Conservation (phyloP, 352 stramenopile species). For the Phytophthora sp. region DNA sequence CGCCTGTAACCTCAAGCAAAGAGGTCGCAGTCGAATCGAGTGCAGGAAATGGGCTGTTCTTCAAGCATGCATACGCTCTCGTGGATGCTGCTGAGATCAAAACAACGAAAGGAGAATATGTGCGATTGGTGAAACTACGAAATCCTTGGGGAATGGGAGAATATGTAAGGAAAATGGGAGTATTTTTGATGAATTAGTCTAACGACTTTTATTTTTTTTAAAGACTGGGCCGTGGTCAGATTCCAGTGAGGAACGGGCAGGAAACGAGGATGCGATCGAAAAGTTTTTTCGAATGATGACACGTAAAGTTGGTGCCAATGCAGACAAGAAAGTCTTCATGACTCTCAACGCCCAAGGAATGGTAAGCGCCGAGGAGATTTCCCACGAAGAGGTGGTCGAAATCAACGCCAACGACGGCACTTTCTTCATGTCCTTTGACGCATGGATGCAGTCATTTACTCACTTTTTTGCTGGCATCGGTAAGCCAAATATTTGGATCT, state of each 20-base stretch:
- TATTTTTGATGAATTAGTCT: background rate
- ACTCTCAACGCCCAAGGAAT: constrained; percentile 56
- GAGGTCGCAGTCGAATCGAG: constrained; percentile 70
- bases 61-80: constrained; percentile 89
- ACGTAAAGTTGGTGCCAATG: constrained; percentile 67
- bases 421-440: constrained; percentile 93
- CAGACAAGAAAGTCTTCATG: constrained; percentile 71
- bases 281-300: constrained; percentile 78
- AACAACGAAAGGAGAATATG: constrained; percentile 50
- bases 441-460: constrained; percentile 90
- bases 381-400: constrained; percentile 78
- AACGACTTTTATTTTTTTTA: background rate
- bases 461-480: constrained; percentile 92
- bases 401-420: constrained; percentile 89
- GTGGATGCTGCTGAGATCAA: constrained; percentile 81
- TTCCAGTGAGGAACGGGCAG: constrained; percentile 66
- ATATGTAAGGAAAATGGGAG: constrained; percentile 61
- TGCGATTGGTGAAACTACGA: constrained; percentile 81
- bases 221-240: constrained; percentile 89
- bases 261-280: constrained; percentile 85
- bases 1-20: constrained; percentile 60
- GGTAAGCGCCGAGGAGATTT: constrained; percentile 64
- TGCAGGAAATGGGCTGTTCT: constrained; percentile 85
- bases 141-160: constrained; percentile 94
- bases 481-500: constrained; percentile 24